Evolutionary conservation across 768 basidiomycete species (phyloP).

Genomic region (Lentinula guzmanii): DNA sequence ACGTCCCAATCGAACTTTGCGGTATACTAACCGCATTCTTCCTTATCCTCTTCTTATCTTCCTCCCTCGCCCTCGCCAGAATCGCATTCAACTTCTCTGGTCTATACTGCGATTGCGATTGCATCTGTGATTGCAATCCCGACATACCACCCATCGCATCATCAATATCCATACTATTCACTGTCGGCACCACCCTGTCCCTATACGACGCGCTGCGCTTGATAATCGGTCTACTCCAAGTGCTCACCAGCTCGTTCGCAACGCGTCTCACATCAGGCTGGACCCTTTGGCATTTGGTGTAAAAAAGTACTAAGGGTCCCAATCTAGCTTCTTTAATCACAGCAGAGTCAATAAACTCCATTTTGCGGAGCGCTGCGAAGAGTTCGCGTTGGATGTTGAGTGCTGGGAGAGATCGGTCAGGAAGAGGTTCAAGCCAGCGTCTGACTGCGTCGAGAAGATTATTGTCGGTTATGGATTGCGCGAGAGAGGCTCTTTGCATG

Average conservation of each 20-base stretch:
- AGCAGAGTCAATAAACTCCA: slow-evolving; percentile 87
- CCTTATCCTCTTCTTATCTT: slow-evolving; percentile 62
- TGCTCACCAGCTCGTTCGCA: slow-evolving; percentile 77
- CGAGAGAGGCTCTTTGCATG: slow-evolving; percentile 61
- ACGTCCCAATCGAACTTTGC: slow-evolving; percentile 65
- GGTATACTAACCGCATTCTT: slow-evolving; percentile 85
- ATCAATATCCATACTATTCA: slow-evolving; percentile 27
- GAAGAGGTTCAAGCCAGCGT: slow-evolving; percentile 91
- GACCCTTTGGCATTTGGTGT: slow-evolving; percentile 92
- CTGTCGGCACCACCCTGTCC: slow-evolving; percentile 62
- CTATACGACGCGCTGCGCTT: slow-evolving; percentile 81
- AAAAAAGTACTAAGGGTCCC: slow-evolving; percentile 88
- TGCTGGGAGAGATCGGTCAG: slow-evolving; percentile 87
- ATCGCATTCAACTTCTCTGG: slow-evolving; percentile 64
- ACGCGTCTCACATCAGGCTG: slow-evolving; percentile 74
- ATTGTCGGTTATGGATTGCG: slow-evolving; percentile 92
- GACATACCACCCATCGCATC: slow-evolving; percentile 16
- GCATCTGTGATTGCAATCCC: background rate
- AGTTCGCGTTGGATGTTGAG: slow-evolving; percentile 94
- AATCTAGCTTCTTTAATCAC: slow-evolving; percentile 89
- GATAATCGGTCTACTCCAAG: slow-evolving; percentile 89
- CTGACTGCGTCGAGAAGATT: slow-evolving; percentile 87
- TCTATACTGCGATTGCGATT: slow-evolving; percentile 15
- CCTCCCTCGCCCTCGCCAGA: slow-evolving; percentile 58
- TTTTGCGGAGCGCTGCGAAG: slow-evolving; percentile 76